Conservation (phyloP, 2,329 filamentous ascomycete species). For the Colletotrichum lini region DNA sequence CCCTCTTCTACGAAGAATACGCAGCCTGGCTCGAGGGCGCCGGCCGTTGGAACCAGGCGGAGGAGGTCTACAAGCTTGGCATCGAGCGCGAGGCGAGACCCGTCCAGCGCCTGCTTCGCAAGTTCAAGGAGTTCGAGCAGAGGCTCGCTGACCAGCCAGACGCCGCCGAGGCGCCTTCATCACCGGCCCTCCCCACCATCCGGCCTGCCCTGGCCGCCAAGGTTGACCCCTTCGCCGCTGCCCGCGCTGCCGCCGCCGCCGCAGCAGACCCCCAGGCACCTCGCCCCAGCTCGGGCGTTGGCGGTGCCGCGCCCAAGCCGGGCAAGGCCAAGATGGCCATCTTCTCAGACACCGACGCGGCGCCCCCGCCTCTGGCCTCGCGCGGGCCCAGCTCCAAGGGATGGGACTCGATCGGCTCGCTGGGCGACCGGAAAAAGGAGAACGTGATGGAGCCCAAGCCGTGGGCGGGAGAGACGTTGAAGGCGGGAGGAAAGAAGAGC, state of each 20-base stretch:
- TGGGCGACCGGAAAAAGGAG: slow-evolving; percentile 93
- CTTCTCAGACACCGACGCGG: slow-evolving; percentile 83
- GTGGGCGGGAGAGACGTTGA: slow-evolving; percentile 92
- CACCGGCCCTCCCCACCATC: slow-evolving; percentile 87
- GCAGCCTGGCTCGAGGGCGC: slow-evolving; percentile 91
- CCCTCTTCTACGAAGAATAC: slow-evolving; percentile 97
- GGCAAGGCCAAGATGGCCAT: slow-evolving; percentile 88
- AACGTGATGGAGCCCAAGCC: slow-evolving; percentile 89
- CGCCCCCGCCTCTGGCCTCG: slow-evolving; percentile 69
- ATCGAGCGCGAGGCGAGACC: slow-evolving; percentile 91
- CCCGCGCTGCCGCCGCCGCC: slow-evolving; percentile 63
- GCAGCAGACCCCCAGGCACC: slow-evolving; percentile 77
- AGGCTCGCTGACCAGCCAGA: slow-evolving; percentile 78
- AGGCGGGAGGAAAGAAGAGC: slow-evolving; percentile 86
- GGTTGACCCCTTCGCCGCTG: slow-evolving; percentile 82
- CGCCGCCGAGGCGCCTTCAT: slow-evolving; percentile 78
- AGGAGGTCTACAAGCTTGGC: slow-evolving; percentile 92
- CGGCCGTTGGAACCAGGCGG: slow-evolving; percentile 88
- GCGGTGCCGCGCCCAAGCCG: slow-evolving; percentile 71
- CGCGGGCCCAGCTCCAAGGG: slow-evolving; percentile 74
- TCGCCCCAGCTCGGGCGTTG: slow-evolving; percentile 62
- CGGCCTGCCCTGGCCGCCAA: slow-evolving; percentile 89
- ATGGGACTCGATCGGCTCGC: slow-evolving; percentile 92
- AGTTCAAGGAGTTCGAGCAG: slow-evolving; percentile 92
- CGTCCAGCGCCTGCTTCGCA: slow-evolving; percentile 83